Evolutionary conservation across 2,329 filamentous ascomycete species (phyloP).

Genomic region (Fusarium chlamydosporum): DNA sequence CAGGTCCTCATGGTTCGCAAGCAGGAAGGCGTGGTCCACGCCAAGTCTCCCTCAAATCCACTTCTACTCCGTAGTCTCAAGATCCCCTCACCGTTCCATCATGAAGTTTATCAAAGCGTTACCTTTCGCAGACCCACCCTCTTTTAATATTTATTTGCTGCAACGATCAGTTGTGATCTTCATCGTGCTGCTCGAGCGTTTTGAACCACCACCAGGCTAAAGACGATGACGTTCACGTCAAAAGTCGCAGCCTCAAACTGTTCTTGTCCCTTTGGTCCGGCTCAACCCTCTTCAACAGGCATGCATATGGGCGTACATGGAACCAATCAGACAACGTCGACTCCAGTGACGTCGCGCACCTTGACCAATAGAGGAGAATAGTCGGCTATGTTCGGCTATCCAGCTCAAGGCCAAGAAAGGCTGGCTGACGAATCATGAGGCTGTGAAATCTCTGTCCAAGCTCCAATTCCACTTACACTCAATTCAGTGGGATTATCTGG

Average conservation of each 20-base stretch:
- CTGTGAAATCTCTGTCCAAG: constrained; percentile 49
- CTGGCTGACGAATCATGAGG: constrained; percentile 40
- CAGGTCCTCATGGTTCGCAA: constrained; percentile 39
- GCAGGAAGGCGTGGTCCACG: constrained; percentile 35
- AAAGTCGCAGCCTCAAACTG: constrained; percentile 6
- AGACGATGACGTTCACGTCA: constrained; percentile 15
- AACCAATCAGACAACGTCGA: constrained; percentile 36
- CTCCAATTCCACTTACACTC: constrained; percentile 43
- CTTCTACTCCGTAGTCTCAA: constrained; percentile 26
- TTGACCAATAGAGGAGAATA: constrained; percentile 47
- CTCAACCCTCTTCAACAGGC: constrained; percentile 37
- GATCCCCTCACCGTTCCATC: constrained; percentile 26
- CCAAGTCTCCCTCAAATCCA: constrained; percentile 25
- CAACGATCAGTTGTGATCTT: background rate
- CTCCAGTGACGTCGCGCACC: background rate
- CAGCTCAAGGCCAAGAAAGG: constrained; percentile 10
- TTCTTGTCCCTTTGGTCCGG: constrained; percentile 45
- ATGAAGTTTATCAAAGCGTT: constrained; percentile 41
- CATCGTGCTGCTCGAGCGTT: background rate
- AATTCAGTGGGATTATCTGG: constrained; percentile 18
- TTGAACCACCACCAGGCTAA: constrained; percentile 25
- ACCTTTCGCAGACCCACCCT: constrained; percentile 26
- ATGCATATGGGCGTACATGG: constrained; percentile 35
- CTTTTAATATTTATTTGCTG: constrained; percentile 8
- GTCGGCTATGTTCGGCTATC: constrained; percentile 49